A percentile compares a stretch with the other conserved stretches of the same genome.
phyloP scores from a whole-genome alignment of 2,329 filamentous ascomycete genomes.

The Akanthomyces uredinophilus region DNA sequence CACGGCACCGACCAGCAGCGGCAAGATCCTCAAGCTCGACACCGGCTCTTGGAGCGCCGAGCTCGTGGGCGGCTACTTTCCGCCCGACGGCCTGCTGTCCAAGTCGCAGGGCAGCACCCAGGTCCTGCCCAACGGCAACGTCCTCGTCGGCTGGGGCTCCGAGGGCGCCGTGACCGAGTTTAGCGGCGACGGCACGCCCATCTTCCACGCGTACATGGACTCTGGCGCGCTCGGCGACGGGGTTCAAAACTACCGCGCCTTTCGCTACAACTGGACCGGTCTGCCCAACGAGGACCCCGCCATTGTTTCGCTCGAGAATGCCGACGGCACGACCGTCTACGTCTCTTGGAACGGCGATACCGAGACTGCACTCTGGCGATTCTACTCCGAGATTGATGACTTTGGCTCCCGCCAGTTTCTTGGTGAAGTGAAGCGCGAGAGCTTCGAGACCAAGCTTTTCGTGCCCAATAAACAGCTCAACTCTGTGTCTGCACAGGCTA shows the following conservation, averaged over 20 bases:
- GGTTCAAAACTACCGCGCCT: conserved; percentile 38
- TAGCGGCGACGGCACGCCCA: conserved; percentile 35
- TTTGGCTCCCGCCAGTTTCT: conserved; percentile 31
- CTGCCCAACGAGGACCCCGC: conserved; percentile 30
- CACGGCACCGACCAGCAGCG: conserved; percentile 31
- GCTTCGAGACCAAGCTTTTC: conserved; percentile 39
- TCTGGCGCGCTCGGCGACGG: conserved; percentile 26
- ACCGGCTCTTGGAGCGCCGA: conserved; percentile 38
- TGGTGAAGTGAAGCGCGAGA: conserved; percentile 32
- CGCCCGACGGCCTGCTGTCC: conserved; percentile 42
- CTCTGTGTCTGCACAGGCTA: conserved; percentile 23
- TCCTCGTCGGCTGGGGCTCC: conserved; percentile 51
- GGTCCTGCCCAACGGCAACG: conserved; percentile 45
- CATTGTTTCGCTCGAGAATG: conserved; percentile 20
- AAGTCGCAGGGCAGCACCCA: conserved; percentile 46
- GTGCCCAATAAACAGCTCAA: conserved; percentile 15
- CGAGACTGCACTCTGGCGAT: conserved; percentile 37
- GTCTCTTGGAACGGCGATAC: conserved; percentile 52
- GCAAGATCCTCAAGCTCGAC: conserved; percentile 38
- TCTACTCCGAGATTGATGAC: conserved; percentile 20
- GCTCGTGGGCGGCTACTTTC: conserved; percentile 40
- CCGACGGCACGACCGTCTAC: conserved; percentile 29
- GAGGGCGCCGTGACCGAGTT: conserved; percentile 42
- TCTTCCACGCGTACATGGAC: conserved; percentile 38
- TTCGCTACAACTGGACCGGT: conserved; percentile 47